A percentile compares a stretch with the other conserved stretches of the same genome.
These are phyloP conservation scores for Bacidia gigantensis DNA, from an alignment of 495 filamentous ascomycete genomes.

Conservation along the genomic window DNA sequence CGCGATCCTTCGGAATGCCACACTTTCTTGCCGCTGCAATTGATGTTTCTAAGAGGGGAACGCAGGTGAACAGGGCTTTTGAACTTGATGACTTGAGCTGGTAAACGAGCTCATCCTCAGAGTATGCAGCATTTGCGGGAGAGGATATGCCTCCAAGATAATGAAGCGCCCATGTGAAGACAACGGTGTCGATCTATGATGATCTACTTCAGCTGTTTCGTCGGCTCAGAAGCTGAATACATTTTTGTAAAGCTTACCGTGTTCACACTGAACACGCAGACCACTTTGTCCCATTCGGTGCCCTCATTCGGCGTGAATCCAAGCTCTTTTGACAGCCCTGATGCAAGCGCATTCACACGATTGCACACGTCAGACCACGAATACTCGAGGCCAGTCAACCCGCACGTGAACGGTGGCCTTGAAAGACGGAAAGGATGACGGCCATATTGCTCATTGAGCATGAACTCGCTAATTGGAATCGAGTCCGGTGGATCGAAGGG, in stretches of 20 bases:
- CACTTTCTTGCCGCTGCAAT: conserved; percentile 52
- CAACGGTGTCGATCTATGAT: conserved; percentile 62
- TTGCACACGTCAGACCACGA: conserved; percentile 50
- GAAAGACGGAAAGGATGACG: conserved; percentile 50
- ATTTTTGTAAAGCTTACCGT: conserved; percentile 39
- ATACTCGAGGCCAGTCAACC: conserved; percentile 58
- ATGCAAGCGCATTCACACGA: conserved; percentile 56
- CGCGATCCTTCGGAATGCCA: conserved; percentile 53
- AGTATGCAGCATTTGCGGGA: conserved; percentile 77
- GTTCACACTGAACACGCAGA: conserved; percentile 66
- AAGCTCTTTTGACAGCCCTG: conserved; percentile 56
- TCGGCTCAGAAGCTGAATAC: background rate
- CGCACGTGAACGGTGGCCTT: conserved; percentile 67
- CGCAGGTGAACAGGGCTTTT: conserved; percentile 67
- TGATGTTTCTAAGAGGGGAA: conserved; percentile 55
- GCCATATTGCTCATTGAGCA: conserved; percentile 60
- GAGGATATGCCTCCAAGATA: conserved; percentile 60
- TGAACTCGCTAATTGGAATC: conserved; percentile 66
- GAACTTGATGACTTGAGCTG: conserved; percentile 65
- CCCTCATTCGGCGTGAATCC: conserved; percentile 63
- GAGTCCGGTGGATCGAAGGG: conserved; percentile 58
- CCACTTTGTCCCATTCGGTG: conserved; percentile 74
- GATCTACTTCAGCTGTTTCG: conserved; percentile 5
- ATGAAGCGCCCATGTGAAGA: conserved; percentile 64
- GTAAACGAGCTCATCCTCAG: conserved; percentile 57